Evolutionary conservation across 805 yeast species (phyloP), one percentile per base, ranked within the genome.

Genomic region (Pichia cephalocereana): DNA sequence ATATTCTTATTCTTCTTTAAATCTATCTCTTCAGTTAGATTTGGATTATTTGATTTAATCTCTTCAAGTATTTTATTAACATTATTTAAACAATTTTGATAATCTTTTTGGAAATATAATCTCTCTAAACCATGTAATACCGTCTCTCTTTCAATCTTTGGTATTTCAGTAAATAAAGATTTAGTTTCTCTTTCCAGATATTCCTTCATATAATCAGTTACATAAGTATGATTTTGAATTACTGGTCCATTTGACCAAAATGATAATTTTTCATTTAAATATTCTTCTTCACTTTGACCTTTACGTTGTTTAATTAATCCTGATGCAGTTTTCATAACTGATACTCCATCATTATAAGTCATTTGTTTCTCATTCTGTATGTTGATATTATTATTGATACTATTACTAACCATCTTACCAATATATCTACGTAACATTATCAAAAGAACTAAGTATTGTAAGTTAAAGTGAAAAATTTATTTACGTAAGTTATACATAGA

Each of bases 211-310:
- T 48, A 47, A 2, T 37, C 27, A 2, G 37, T 27, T 6, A 50
- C 43, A 27, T 32, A 49, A 11, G 43, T 43, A 2, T 46, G 28
- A 15, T 38, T 42, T 23, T 49, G 49, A 18, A 51, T 37, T 1
- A 69, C 65, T 0, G 95, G 93, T 0, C 95, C 95, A 0, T 68
- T 59, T 0, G 55, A 43, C 52, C 63, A 64, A 58, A 79, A 87
- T 56, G 72, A 75, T 3, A 53, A 52, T 51, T 68, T 66, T 62
- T 88, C 91, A 9, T 50, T 58, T 34, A 59, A 65, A 54, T 67
- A 88, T 48, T 77, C 84, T 46, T 81, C 90, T 40, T 78, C 80
- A 0, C 83, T 58, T 59, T 88, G 96, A 0, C 80, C 82, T 56
- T 84, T 86, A 40, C 96, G 73, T 27, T 71, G 62, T 47, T 71